A percentile compares a stretch with the other conserved stretches of the same genome.
These are phyloP conservation scores for Lolium rigidum DNA, from an alignment of 176 grass and related monocot species.

Conservation along the genomic window DNA sequence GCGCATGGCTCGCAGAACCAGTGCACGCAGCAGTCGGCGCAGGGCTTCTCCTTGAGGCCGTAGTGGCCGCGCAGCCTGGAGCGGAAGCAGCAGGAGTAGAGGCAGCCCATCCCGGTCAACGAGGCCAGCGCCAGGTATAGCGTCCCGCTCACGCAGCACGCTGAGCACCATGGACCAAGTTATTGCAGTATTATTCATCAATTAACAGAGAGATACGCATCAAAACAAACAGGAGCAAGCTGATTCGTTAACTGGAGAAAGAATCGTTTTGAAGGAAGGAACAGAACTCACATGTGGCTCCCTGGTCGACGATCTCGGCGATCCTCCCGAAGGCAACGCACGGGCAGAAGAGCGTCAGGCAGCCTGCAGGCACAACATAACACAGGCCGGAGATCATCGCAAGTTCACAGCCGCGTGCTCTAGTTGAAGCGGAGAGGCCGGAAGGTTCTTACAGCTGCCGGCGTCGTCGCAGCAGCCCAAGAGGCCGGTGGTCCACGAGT, in stretches of 20 bases:
- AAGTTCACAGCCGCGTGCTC: background rate
- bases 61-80: constrained; percentile 60
- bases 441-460: constrained; percentile 46
- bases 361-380: constrained; percentile 41
- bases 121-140: constrained; percentile 44
- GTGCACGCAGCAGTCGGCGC: constrained; percentile 74
- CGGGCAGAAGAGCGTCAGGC: constrained; percentile 65
- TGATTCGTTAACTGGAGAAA: background rate
- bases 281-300: constrained; percentile 43
- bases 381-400: background rate
- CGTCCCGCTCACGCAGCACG: constrained; percentile 54
- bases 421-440: background rate
- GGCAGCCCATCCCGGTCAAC: constrained; percentile 36
- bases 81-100: constrained; percentile 74
- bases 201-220: constrained; percentile 35
- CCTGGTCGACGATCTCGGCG: constrained; percentile 52
- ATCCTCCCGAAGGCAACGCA: constrained; percentile 75
- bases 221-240: background rate
- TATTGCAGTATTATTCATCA: background rate
- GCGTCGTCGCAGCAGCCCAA: constrained; percentile 62
- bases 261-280: constrained; percentile 32
- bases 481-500: constrained; percentile 69
- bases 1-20: constrained; percentile 56
- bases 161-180: constrained; percentile 1
- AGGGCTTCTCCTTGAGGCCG: constrained; percentile 53